Evolutionary conservation across 495 filamentous ascomycete genomes (phyloP).

Genomic region (Podospora fimiseda): DNA sequence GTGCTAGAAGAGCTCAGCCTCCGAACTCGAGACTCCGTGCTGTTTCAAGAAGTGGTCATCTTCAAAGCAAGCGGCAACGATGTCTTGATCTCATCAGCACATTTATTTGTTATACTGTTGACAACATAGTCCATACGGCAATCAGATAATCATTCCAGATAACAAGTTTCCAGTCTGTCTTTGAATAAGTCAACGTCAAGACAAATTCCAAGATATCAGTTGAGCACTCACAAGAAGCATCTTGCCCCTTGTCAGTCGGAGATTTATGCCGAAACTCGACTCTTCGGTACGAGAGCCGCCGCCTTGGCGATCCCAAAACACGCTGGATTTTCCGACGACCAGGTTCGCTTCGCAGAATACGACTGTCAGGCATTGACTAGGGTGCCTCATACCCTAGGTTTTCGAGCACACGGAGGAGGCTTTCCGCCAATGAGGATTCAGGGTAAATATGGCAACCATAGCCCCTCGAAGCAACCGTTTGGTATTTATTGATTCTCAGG

Average conservation of each 20-base stretch:
- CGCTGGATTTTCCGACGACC: conserved; percentile 1
- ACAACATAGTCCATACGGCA: too few relatives aligned
- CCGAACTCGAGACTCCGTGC: too few relatives aligned
- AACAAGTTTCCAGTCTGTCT: too few relatives aligned
- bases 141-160: too few relatives aligned
- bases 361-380: conserved; percentile 6
- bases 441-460: not conserved
- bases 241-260: not conserved
- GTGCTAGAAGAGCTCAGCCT: too few relatives aligned
- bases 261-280: conserved; percentile 3
- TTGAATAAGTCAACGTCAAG: too few relatives aligned
- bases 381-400: conserved; percentile 8
- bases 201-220: too few relatives aligned
- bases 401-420: not conserved
- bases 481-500: not conserved
- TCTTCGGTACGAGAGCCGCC: conserved; percentile 9
- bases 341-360: conserved; percentile 13
- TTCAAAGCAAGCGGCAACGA: too few relatives aligned
- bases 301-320: conserved; percentile 22
- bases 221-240: not conserved
- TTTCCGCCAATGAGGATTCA: conserved; percentile 23
- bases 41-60: too few relatives aligned
- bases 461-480: not conserved
- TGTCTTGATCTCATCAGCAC: too few relatives aligned
- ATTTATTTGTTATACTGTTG: too few relatives aligned